Base-by-base conservation (phyloP, 176 grass and related monocot species). In the Secale cereale region DNA sequence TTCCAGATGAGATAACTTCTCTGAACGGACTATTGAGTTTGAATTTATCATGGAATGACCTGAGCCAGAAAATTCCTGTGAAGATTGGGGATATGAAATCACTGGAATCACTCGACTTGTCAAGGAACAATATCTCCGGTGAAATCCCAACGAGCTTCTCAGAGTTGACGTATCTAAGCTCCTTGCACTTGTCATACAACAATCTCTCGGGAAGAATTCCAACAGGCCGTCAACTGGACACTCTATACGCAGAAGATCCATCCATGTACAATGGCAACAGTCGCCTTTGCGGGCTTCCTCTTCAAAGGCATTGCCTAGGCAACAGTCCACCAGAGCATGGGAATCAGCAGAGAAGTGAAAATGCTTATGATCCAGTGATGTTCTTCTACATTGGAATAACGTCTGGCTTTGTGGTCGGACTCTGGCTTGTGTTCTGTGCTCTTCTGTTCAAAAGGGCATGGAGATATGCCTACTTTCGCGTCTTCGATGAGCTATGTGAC, bases 51-150 rank as follows among this genome's bases (percentile, higher is more conserved):
- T 19, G 14, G 29, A 66, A 32, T 66, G 7, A 66, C 28, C 3
- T 66, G 5, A 32, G 29, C 15, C 5, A 7, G 3, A 66, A 8
- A 6, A 31, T 66, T 4, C 63, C 63, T 1, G 0, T 8, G 29
- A 32, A 52, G 0, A 91, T 91, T 43, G 86, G 89, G 8, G 5
- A 3, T 3, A 70, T 94, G 50, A 6, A 19, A 4, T 89, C 69
- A 40, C 30, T 94, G 25, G 89, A 89, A 37, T 94, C 92, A 23
- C 74, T 91, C 0, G 89, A 94, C 54, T 59, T 91, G 1, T 91
- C 76, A 1, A 65, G 6, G 1, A 94, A 94, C 30, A 39, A 70
- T 0, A 17, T 94, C 22, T 85, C 16, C 0, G 86, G 86, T 4
- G 35, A 52, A 68, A 87, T 94, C 15, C 83, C 89, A 0, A 0